Evolutionary conservation across 2,329 filamentous ascomycete species (phyloP).

Genomic region (Cytospora piceicola): DNA sequence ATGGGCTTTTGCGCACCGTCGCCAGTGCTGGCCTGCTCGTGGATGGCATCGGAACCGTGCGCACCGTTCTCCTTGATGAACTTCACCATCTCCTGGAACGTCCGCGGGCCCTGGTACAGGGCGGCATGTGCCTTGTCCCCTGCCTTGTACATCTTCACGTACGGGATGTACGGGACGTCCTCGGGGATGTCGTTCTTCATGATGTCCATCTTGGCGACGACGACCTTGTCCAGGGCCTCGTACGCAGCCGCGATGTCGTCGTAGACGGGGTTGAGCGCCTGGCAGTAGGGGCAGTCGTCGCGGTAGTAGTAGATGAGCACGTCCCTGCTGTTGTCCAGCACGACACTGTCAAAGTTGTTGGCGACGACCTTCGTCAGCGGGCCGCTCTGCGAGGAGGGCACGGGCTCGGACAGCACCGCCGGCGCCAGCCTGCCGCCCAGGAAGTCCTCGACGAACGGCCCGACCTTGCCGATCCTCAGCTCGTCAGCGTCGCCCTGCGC

Average conservation of each 20-base stretch:
- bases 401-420: slow-evolving; percentile 97
- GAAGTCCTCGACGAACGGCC: slow-evolving; percentile 84
- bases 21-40: slow-evolving; percentile 52
- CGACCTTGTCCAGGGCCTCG: slow-evolving; percentile 77
- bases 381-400: slow-evolving; percentile 90
- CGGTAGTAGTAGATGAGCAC: slow-evolving; percentile 98
- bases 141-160: slow-evolving; percentile 96
- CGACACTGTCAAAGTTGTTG: slow-evolving; percentile 88
- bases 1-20: slow-evolving; percentile 56
- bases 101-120: slow-evolving; percentile 86
- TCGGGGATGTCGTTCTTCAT: slow-evolving; percentile 96
- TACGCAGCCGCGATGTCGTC: slow-evolving; percentile 85
- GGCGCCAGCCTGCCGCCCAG: slow-evolving; percentile 85
- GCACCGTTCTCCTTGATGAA: slow-evolving; percentile 97
- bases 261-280: slow-evolving; percentile 94
- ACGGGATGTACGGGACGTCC: slow-evolving; percentile 96
- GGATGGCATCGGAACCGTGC: slow-evolving; percentile 72
- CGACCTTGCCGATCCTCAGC: slow-evolving; percentile 72
- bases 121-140: slow-evolving; percentile 83
- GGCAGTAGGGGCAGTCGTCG: slow-evolving; percentile 99
- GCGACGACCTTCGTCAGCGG: slow-evolving; percentile 88
- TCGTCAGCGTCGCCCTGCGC: slow-evolving; percentile 74
- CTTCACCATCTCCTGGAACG: slow-evolving; percentile 85
- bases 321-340: slow-evolving; percentile 93
- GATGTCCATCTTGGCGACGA: slow-evolving; percentile 97